These are phyloP conservation scores for Kwoniella europaea DNA, from an alignment of 768 basidiomycete species.

Conservation along the genomic window DNA sequence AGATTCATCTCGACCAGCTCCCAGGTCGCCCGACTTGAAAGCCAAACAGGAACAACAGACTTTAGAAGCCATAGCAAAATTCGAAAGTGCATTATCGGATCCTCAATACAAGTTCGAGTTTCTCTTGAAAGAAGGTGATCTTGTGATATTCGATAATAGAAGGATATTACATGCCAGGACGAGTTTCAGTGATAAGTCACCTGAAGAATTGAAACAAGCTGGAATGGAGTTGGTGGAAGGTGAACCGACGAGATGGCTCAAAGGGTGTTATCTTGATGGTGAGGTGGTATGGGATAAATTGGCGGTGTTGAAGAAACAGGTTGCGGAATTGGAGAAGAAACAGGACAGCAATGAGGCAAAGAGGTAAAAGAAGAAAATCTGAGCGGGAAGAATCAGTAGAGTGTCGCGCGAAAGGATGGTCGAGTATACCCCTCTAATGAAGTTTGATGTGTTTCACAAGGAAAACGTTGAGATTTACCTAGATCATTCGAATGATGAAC, in stretches of 20 bases:
- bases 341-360: not conserved
- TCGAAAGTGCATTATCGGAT: slow-evolving; percentile 67
- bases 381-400: not conserved
- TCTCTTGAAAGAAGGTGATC: slow-evolving; percentile 78
- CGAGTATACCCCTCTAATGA: too few relatives aligned
- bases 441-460: too few relatives aligned
- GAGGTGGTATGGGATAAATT: slow-evolving; percentile 66
- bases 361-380: not conserved
- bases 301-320: slow-evolving; percentile 28
- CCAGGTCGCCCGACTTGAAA: not conserved
- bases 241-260: slow-evolving; percentile 78
- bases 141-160: slow-evolving; percentile 89
- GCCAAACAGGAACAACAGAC: slow-evolving; percentile 18
- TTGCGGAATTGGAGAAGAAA: not conserved
- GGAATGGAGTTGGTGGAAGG: slow-evolving; percentile 42
- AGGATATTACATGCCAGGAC: slow-evolving; percentile 85
- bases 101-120: slow-evolving; percentile 66
- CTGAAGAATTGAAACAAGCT: slow-evolving; percentile 51
- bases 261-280: slow-evolving; percentile 68
- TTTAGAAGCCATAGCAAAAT: slow-evolving; percentile 65
- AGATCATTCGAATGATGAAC: not conserved
- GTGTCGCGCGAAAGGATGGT: too few relatives aligned
- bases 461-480: not conserved
- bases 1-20: slow-evolving; percentile 57
- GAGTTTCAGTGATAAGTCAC: slow-evolving; percentile 65